Percentiles rank a stretch among this genome's conserved stretches.
Evolutionary conservation across 345 rosid genomes (phyloP).

Genomic region (Euphorbia peplus): DNA sequence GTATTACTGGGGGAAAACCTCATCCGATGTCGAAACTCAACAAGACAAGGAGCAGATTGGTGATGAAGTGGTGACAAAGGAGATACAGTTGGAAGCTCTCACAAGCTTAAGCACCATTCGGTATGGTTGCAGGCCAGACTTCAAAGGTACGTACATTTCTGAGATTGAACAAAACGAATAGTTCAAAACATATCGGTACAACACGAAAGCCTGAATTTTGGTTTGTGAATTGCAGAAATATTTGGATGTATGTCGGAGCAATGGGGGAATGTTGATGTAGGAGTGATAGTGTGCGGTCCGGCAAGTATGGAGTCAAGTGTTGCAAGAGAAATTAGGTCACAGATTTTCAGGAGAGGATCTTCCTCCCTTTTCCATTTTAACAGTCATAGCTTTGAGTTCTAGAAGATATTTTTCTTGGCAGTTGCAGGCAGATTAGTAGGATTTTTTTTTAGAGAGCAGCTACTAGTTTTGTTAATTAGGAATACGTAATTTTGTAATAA

Average conservation of each 20-base stretch:
- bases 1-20: slow-evolving; percentile 53
- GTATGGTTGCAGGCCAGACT: slow-evolving; percentile 81
- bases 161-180: not conserved
- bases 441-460: too few species aligned
- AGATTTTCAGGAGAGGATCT: slow-evolving; percentile 36
- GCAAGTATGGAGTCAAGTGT: slow-evolving; percentile 61
- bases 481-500: too few species aligned
- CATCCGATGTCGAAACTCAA: slow-evolving; percentile 16
- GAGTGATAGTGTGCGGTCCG: slow-evolving; percentile 83
- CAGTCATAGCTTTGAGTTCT: slow-evolving; percentile 77
- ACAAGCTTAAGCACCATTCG: slow-evolving; percentile 2
- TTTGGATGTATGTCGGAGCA: slow-evolving; percentile 39
- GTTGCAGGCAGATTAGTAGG: too few species aligned
- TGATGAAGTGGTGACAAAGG: slow-evolving; percentile 10
- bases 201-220: too few species aligned
- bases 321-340: slow-evolving; percentile 68
- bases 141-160: slow-evolving; percentile 50
- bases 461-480: too few species aligned
- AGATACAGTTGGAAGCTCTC: not conserved
- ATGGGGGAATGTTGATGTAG: slow-evolving; percentile 66
- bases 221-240: slow-evolving; percentile 44
- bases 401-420: slow-evolving; percentile 17
- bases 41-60: not conserved
- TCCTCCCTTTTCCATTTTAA: slow-evolving; percentile 56
- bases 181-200: too few species aligned